Conservation (phyloP, 352 stramenopile genomes). For the Aphanomyces cochlioides region DNA sequence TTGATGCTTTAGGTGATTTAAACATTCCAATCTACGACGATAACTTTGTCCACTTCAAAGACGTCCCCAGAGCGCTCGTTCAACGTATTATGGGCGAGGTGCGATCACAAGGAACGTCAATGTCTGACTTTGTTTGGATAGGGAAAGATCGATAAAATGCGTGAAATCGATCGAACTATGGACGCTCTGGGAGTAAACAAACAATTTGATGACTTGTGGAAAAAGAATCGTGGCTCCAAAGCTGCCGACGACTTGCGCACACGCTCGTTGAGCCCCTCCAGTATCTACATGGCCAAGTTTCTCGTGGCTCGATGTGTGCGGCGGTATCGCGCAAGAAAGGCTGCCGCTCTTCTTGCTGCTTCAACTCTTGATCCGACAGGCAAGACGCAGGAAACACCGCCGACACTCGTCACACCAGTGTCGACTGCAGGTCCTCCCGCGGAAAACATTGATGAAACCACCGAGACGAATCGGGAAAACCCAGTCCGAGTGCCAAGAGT, state of each 20-base stretch:
- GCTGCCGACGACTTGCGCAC: background rate
- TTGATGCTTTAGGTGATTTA: conserved; percentile 43
- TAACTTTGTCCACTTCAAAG: conserved; percentile 77
- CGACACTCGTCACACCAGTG: no score
- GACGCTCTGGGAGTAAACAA: conserved; percentile 25
- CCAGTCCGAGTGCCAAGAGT: no score
- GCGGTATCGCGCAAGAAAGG: background rate
- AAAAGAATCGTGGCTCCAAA: background rate
- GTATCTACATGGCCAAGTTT: conserved; percentile 2
- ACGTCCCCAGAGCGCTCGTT: conserved; percentile 63
- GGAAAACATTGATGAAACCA: no score
- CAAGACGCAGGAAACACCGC: no score
- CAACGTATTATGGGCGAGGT: conserved; percentile 19
- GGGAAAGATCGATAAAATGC: conserved; percentile 5
- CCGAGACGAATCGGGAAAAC: no score
- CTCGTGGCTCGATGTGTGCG: background rate
- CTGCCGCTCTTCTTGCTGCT: background rate
- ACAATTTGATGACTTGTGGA: conserved; percentile 27
- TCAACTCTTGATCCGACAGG: no score
- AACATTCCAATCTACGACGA: conserved; percentile 78
- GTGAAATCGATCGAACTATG: conserved; percentile 19
- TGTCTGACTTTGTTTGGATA: background rate
- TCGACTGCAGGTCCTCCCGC: no score
- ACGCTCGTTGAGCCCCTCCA: background rate
- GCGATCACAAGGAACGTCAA: background rate